Conservation (phyloP, 805 yeast genomes). For the Pichia pseudocactophila region DNA sequence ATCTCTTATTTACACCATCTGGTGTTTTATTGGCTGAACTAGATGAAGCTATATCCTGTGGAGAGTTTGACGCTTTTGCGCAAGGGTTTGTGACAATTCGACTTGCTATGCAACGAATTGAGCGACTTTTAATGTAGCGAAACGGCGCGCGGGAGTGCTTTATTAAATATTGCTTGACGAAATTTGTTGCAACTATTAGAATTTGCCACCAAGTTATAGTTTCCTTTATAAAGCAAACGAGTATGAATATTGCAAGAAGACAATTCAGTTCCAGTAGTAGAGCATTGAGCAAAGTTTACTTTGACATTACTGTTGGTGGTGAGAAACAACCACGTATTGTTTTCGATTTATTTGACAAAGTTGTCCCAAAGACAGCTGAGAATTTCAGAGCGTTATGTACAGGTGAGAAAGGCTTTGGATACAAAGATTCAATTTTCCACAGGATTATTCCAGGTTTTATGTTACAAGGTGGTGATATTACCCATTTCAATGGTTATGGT, state of each 20-base stretch:
- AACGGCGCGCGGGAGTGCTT: too few species aligned
- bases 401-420: slow-evolving; percentile 88
- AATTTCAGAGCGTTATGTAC: slow-evolving; percentile 90
- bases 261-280: slow-evolving; percentile 40
- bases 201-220: too few species aligned
- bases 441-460: slow-evolving; percentile 93
- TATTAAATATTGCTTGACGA: too few species aligned
- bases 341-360: slow-evolving; percentile 83
- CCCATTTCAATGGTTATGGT: slow-evolving; percentile 80
- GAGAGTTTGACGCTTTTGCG: slow-evolving; percentile 32
- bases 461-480: slow-evolving; percentile 93
- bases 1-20: slow-evolving; percentile 51
- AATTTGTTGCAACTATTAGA: too few species aligned
- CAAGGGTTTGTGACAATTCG: slow-evolving; percentile 10
- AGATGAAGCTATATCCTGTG: slow-evolving; percentile 33
- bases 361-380: slow-evolving; percentile 92
- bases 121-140: not conserved
- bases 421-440: slow-evolving; percentile 82
- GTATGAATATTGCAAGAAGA: slow-evolving; percentile 28
- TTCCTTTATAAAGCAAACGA: too few species aligned
- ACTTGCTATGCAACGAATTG: slow-evolving; percentile 4
- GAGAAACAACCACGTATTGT: slow-evolving; percentile 46
- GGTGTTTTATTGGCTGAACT: slow-evolving; percentile 54
- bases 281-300: slow-evolving; percentile 42
- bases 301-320: slow-evolving; percentile 51